Conservation (phyloP, 306 rosid species). For the Malus fusca region DNA sequence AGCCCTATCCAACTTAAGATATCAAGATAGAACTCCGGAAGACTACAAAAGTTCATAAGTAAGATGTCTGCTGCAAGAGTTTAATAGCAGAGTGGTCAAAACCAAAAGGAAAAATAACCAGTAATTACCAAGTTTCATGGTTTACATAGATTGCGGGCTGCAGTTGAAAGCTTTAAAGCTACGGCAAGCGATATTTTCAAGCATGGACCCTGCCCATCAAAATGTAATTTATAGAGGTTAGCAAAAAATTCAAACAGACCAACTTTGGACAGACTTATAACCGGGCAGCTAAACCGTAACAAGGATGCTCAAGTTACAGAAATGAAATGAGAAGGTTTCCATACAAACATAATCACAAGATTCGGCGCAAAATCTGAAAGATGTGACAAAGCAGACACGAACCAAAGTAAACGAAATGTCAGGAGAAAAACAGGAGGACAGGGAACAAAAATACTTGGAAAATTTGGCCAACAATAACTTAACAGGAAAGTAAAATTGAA, state of each 20-base stretch:
- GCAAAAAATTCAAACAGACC: background rate
- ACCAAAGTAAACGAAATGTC: background rate
- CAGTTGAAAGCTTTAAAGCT: slow-evolving; percentile 20
- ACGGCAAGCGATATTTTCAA: slow-evolving; percentile 5
- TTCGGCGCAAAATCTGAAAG: background rate
- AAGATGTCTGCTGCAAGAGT: background rate
- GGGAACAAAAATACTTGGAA: background rate
- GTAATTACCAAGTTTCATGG: slow-evolving; percentile 74
- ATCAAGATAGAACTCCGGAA: background rate
- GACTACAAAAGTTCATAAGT: background rate
- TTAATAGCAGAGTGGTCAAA: background rate
- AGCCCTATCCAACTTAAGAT: background rate
- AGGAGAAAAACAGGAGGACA: background rate
- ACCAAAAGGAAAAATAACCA: background rate
- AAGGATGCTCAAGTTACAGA: slow-evolving; percentile 3
- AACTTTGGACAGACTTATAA: background rate
- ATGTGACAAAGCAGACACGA: slow-evolving; percentile 1
- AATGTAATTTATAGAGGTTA: slow-evolving; percentile 14
- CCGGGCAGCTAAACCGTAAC: background rate
- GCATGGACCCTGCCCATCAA: slow-evolving; percentile 31
- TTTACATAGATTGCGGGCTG: slow-evolving; percentile 18
- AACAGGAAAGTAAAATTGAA: background rate
- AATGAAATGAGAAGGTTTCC: slow-evolving; percentile 14
- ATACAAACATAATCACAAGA: background rate
- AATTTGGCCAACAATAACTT: background rate